phyloP scores from a whole-genome alignment of 257 asterid genomes.

The Nicotiana otophora region DNA sequence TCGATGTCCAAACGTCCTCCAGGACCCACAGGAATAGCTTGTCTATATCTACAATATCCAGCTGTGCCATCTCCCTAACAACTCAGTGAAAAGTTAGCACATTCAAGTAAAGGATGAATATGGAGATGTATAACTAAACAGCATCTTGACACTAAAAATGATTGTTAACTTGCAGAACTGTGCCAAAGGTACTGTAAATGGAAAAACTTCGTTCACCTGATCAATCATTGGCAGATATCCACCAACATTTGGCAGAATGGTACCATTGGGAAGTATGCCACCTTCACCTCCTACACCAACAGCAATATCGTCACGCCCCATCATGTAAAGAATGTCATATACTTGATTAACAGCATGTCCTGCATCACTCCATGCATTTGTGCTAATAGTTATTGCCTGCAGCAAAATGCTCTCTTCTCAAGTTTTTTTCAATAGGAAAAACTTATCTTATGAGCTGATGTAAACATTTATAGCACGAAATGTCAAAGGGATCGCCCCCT shows the following conservation, averaged over 20 bases:
- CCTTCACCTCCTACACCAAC: conserved; percentile 97
- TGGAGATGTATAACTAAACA: not conserved
- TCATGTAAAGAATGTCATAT: conserved; percentile 82
- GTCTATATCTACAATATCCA: conserved; percentile 85
- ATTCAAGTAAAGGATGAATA: not conserved
- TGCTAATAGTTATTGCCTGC: conserved; percentile 75
- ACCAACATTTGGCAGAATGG: conserved; percentile 62
- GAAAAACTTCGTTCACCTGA: conserved; percentile 37
- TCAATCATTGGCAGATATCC: conserved; percentile 85
- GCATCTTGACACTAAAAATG: not conserved
- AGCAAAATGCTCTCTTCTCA: not conserved
- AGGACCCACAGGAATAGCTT: conserved; percentile 67
- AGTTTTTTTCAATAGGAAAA: not conserved
- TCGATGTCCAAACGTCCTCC: conserved; percentile 68
- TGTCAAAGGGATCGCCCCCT: not conserved
- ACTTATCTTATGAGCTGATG: not conserved
- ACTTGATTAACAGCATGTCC: conserved; percentile 83
- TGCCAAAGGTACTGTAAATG: not conserved
- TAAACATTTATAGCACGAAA: not conserved
- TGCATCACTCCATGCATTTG: conserved; percentile 72
- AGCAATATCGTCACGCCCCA: conserved; percentile 80
- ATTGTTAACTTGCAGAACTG: not conserved
- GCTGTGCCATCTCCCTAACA: conserved; percentile 59
- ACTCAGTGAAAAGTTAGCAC: not conserved
- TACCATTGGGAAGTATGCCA: conserved; percentile 67